Percentiles rank a stretch among this genome's conserved stretches.
Conservation (phyloP, 495 filamentous ascomycete species). For the Astrothelium macrocarpum region DNA sequence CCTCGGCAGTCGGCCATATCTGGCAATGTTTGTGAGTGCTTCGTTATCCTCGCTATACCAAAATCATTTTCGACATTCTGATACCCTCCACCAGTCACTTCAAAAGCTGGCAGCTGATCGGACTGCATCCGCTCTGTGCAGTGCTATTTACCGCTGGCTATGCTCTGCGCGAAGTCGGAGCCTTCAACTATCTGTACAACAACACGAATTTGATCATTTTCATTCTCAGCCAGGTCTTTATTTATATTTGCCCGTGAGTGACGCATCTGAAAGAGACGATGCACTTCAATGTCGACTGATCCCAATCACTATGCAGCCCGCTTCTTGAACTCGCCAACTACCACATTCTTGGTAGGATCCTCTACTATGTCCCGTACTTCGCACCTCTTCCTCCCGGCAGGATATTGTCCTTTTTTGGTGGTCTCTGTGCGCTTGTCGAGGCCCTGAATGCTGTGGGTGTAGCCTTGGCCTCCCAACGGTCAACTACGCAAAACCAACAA, state of each 20-base stretch:
- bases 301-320: conserved; percentile 37
- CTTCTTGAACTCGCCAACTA: conserved; percentile 63
- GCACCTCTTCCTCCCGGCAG: conserved; percentile 64
- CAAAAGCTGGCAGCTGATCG: conserved; percentile 45
- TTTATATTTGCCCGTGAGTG: conserved; percentile 56
- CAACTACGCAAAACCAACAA: conserved; percentile 34
- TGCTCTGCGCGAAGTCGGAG: conserved; percentile 45
- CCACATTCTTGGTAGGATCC: conserved; percentile 57
- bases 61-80: neutral
- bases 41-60: neutral
- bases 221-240: conserved; percentile 51
- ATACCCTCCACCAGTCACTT: conserved; percentile 30
- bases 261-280: neutral
- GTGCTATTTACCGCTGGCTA: conserved; percentile 49
- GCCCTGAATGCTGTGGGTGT: conserved; percentile 54
- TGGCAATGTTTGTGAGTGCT: neutral
- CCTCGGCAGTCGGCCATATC: conserved; percentile 1
- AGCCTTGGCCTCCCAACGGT: conserved; percentile 40
- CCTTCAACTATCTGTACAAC: conserved; percentile 40
- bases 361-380: conserved; percentile 65
- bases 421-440: conserved; percentile 49
- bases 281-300: conserved; percentile 6
- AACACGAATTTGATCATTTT: conserved; percentile 42
- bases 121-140: conserved; percentile 42
- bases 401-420: conserved; percentile 57